Base-by-base conservation (phyloP, 2,329 filamentous ascomycete genomes). In the Nothophaeocryptopus gaeumannii region DNA sequence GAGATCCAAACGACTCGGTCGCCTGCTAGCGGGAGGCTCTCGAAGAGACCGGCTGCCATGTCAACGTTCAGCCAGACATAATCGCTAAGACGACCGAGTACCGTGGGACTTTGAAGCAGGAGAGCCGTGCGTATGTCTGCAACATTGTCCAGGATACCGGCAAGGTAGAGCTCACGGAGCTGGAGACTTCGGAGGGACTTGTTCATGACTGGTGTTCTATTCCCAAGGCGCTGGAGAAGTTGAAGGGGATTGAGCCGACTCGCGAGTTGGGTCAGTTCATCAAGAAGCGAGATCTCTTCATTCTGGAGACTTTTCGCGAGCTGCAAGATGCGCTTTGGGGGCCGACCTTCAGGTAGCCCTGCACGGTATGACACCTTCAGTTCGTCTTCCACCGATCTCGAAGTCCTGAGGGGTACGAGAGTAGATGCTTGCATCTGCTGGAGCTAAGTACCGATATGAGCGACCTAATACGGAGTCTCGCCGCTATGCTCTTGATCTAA, bases 21-120 rank as follows among this genome's bases (percentile, higher is more conserved):
- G 41, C 51, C 10, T 45, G 30, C 20, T 13, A 47, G 32, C 46
- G 47, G 33, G 47, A 50, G 11, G 46, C 42, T 5, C 41, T 53
- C 39, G 41, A 53, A n/a, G 51, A 54, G 51, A 54, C 51, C 2
- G 47, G 47, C n/a, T 54, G 47, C 15, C 35, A 47, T 8, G 36
- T 51, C 2, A 29, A 42, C 5, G 43, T 54, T 2, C 7, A n/a
- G 14, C 39, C 43, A 3, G 33, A 47, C 3, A n/a, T 39, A 11
- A 31, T 47, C n/a, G 51, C 51, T 2, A 33, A 51, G n/a, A 42
- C 30, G 3, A 31, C 32, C 15, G 42, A 52, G 26, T 46, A 44
- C 13, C 43, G 32, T 26, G 15, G n/a, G 10, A 33, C 29, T 2
- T 11, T 40, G 8, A 45, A 41, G 47, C 41, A 50, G 26, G 41